Evolutionary conservation across 169 alveolate genomes (phyloP).

Genomic region (Plasmodium relictum): DNA sequence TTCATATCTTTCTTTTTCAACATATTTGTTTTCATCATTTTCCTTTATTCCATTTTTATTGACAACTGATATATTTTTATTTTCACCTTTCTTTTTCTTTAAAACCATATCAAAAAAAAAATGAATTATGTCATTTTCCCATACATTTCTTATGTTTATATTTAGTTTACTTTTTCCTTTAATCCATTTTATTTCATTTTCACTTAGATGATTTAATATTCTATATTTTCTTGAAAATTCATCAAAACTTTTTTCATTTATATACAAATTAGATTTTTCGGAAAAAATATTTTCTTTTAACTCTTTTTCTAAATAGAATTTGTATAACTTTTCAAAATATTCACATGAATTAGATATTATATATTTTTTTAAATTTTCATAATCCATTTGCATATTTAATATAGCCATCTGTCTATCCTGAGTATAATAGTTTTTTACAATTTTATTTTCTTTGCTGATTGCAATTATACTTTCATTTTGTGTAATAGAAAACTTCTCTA

Average conservation of each 20-base stretch:
- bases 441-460: neutral
- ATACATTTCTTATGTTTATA: constrained; percentile 44
- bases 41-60: neutral
- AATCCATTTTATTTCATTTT: constrained; percentile 55
- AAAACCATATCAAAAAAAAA: constrained; percentile 58
- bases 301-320: constrained; percentile 39
- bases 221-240: constrained; percentile 30
- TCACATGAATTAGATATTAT: constrained; percentile 26
- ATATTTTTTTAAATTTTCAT: constrained; percentile 40
- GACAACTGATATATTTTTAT: neutral
- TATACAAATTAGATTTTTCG: constrained; percentile 24
- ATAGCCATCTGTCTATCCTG: constrained; percentile 15
- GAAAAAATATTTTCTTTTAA: constrained; percentile 36
- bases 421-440: neutral
- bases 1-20: neutral
- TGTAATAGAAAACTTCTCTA: neutral
- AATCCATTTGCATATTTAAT: constrained; percentile 58
- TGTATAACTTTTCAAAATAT: constrained; percentile 44
- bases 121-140: constrained; percentile 76
- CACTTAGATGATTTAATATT: constrained; percentile 33
- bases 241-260: constrained; percentile 47
- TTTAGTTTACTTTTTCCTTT: constrained; percentile 46
- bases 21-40: neutral
- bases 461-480: neutral
- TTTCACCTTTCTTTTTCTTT: neutral